These are phyloP conservation scores for Paralagenidium karlingii DNA, from an alignment of 352 stramenopile species.

Conservation along the genomic window DNA sequence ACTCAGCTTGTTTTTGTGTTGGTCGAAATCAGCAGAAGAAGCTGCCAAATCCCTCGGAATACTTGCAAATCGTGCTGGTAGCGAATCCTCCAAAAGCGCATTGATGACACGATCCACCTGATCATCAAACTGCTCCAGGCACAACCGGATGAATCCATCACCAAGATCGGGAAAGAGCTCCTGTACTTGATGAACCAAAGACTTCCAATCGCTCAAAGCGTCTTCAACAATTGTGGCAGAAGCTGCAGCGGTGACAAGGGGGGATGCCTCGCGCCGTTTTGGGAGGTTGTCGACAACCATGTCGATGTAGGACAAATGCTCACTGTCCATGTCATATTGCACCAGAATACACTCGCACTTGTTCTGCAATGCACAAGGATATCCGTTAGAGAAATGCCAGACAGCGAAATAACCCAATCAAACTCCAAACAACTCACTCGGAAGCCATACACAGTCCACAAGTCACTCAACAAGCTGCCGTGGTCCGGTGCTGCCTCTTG, in stretches of 20 bases:
- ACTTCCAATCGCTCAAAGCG: slow-evolving; percentile 5
- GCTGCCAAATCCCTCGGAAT: no score
- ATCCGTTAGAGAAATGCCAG: background rate
- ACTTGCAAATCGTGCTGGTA: no score
- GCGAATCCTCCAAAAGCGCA: slow-evolving; percentile 41
- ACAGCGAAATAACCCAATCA: background rate
- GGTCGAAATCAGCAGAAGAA: no score
- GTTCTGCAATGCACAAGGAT: slow-evolving; percentile 7
- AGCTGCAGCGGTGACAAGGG: slow-evolving; percentile 1
- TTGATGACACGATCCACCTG: slow-evolving; percentile 45
- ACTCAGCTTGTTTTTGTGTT: no score
- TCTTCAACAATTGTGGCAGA: background rate
- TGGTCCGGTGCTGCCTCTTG: slow-evolving; percentile 35
- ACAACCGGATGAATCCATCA: slow-evolving; percentile 48
- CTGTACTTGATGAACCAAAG: slow-evolving; percentile 36
- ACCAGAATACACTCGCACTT: slow-evolving; percentile 44
- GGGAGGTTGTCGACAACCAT: slow-evolving; percentile 57
- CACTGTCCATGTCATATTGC: slow-evolving; percentile 26
- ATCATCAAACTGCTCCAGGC: slow-evolving; percentile 23
- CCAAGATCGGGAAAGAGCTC: slow-evolving; percentile 52
- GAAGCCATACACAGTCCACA: slow-evolving; percentile 50
- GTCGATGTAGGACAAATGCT: slow-evolving; percentile 56
- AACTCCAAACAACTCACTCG: slow-evolving; percentile 13
- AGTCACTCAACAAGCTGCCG: slow-evolving; percentile 57
- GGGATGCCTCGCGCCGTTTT: slow-evolving; percentile 14